phyloP scores from a whole-genome alignment of 805 yeast genomes.

The Blastobotrys americana region DNA sequence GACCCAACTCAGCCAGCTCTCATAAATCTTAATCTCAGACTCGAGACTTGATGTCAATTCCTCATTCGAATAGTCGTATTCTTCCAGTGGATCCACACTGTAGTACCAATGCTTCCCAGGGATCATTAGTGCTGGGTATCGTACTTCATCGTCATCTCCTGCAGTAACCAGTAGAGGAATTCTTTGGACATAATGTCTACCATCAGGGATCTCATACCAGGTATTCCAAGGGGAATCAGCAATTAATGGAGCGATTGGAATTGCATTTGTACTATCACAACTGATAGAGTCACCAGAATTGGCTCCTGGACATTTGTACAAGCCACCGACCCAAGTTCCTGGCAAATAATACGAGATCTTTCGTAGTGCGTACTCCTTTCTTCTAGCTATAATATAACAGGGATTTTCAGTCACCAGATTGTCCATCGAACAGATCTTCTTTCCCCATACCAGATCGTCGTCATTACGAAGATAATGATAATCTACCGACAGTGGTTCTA shows the following conservation, averaged over 20 bases:
- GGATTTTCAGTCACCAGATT: slow-evolving; percentile 3
- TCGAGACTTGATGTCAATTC: neutral
- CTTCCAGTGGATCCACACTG: slow-evolving; percentile 11
- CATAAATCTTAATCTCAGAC: slow-evolving; percentile 1
- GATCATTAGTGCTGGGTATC: neutral
- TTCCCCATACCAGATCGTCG: slow-evolving; percentile 2
- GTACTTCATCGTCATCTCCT: slow-evolving; percentile 1
- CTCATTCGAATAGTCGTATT: slow-evolving; percentile 4
- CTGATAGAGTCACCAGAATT: slow-evolving; percentile 12
- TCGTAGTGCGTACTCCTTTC: slow-evolving; percentile 7
- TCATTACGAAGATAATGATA: neutral
- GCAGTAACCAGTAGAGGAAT: slow-evolving; percentile 13
- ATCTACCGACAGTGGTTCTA: neutral
- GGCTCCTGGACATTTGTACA: slow-evolving; percentile 17
- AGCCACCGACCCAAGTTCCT: slow-evolving; percentile 22
- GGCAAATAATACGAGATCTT: slow-evolving; percentile 2
- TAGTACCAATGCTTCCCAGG: slow-evolving; percentile 12
- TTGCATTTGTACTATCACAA: slow-evolving; percentile 14
- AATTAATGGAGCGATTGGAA: slow-evolving; percentile 17
- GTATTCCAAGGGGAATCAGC: slow-evolving; percentile 13
- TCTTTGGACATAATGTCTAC: slow-evolving; percentile 6
- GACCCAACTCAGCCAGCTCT: no score
- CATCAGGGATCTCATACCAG: slow-evolving; percentile 9
- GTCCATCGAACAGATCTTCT: slow-evolving; percentile 14
- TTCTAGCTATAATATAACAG: slow-evolving; percentile 20